Evolutionary conservation across 768 basidiomycete genomes (phyloP), one percentile per base, ranked within the genome.

Genomic region (Boletus reticulatus): DNA sequence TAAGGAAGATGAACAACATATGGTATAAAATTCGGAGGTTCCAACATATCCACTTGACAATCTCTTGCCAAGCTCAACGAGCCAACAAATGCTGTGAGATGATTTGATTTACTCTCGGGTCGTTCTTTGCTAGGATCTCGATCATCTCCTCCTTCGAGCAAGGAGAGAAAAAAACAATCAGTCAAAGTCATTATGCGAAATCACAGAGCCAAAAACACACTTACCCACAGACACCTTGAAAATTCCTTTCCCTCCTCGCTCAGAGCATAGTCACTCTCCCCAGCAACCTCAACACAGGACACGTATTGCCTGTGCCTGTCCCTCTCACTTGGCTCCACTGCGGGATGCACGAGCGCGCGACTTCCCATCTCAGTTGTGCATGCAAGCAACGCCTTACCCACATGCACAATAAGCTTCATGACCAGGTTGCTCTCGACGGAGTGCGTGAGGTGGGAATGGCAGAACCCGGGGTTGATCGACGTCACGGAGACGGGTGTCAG

Each of bases 391-490:
- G 19, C 34, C 50, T 70, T 68, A 20, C 45, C 34, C 22, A 50
- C 22, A 16, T 34, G n/a, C n/a, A n/a, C n/a, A n/a, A n/a, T n/a
- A n/a, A n/a, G n/a, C n/a, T n/a, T n/a, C n/a, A n/a, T n/a, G n/a
- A n/a, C n/a, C n/a, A n/a, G n/a, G n/a, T 60, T 58, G 6, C 50
- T 52, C 20, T 64, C 62, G 8, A 57, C 14, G 17, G 61, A 48
- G 34, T 69, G 65, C 1, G 57, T 48, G 45, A 76, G 63, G 24
- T 62, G 58, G 17, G 75, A 75, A 47, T 65, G 43, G 37, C 73
- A 74, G 45, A 73, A 68, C 5, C 76, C 75, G 2, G 76, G 76
- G 46, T 72, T 66, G 48, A 71, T 61, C 37, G 68, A 63, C 11
- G 65, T 65, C 44, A 73, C 62, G 4, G 70, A 61, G 32, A 77